Evolutionary conservation across 495 filamentous ascomycete genomes (phyloP).

Genomic region (Talaromyces liani): DNA sequence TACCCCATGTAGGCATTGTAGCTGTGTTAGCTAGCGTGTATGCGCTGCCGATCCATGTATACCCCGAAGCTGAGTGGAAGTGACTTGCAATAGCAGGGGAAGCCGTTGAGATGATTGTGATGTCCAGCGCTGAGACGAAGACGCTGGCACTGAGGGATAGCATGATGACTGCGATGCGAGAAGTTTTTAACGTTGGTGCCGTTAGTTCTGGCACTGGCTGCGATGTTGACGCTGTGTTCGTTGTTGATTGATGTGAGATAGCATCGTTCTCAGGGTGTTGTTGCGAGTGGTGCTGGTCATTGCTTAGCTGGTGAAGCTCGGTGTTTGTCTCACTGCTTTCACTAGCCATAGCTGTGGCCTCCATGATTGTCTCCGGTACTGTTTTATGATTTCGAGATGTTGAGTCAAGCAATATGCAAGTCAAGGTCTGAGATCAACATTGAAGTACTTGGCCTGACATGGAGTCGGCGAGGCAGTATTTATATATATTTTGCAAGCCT

Average conservation of each 20-base stretch:
- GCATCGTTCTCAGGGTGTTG: background rate
- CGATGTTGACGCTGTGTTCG: background rate
- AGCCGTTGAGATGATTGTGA: conserved; percentile 28
- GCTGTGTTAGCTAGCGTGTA: conserved; percentile 54
- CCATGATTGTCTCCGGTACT: background rate
- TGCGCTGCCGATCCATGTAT: conserved; percentile 57
- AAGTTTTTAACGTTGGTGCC: background rate
- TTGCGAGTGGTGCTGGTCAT: background rate
- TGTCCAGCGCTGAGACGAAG: conserved; percentile 44
- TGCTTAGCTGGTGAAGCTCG: background rate
- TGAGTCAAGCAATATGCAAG: background rate
- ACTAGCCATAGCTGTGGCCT: background rate
- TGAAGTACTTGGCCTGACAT: background rate
- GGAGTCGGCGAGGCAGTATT: background rate
- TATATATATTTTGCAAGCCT: background rate
- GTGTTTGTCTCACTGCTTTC: background rate
- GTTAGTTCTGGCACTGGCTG: background rate
- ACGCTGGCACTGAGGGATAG: conserved; percentile 14
- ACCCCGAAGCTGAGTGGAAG: conserved; percentile 46
- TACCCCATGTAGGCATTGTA: conserved; percentile 57
- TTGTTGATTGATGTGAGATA: background rate
- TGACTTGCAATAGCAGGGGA: conserved; percentile 46
- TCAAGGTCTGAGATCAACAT: background rate
- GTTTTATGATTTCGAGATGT: background rate
- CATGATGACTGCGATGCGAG: conserved; percentile 12